A percentile compares a stretch with the other conserved stretches of the same genome.
Conservation (phyloP, 306 rosid species). For the Pyrus communis region DNA sequence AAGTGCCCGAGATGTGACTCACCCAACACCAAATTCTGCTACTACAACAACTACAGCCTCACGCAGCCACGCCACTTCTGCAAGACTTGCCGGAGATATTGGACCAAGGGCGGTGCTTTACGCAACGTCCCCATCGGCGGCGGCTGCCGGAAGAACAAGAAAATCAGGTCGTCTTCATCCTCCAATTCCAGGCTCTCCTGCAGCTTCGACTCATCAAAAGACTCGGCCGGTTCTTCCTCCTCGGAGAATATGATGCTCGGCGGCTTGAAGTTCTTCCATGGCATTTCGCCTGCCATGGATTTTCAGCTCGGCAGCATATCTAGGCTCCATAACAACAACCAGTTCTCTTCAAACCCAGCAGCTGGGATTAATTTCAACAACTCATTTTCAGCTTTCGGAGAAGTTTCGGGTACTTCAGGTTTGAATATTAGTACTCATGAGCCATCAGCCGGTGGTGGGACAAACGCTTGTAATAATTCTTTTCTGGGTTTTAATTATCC, state of each 20-base stretch:
- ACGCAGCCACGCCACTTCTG: constrained; percentile 94
- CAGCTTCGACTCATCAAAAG: constrained; percentile 37
- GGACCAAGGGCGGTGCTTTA: constrained; percentile 94
- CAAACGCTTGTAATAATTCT: constrained; percentile 14
- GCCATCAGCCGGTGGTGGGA: constrained; percentile 14
- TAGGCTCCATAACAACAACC: constrained; percentile 23
- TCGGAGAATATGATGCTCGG: constrained; percentile 29
- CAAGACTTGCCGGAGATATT: constrained; percentile 90
- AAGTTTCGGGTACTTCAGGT: constrained; percentile 20
- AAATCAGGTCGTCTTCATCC: constrained; percentile 48
- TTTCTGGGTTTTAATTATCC: constrained; percentile 40
- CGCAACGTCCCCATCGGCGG: constrained; percentile 92
- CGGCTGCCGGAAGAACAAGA: constrained; percentile 89
- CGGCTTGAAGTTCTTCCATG: constrained; percentile 62
- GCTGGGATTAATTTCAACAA: constrained; percentile 26
- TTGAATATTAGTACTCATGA: constrained; percentile 29
- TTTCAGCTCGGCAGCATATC: constrained; percentile 53
- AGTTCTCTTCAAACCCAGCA: constrained; percentile 8
- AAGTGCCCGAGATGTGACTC: constrained; percentile 92
- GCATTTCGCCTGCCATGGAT: constrained; percentile 58
- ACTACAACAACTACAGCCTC: constrained; percentile 95
- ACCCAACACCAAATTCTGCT: constrained; percentile 91
- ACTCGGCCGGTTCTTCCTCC: constrained; percentile 27
- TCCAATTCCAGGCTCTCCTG: constrained; percentile 30
- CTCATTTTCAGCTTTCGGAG: constrained; percentile 43